Percentiles rank a stretch among this genome's conserved stretches.
These are phyloP conservation scores for Solanum hybrid DNA, from an alignment of 305 asterid species.

Conservation along the genomic window DNA sequence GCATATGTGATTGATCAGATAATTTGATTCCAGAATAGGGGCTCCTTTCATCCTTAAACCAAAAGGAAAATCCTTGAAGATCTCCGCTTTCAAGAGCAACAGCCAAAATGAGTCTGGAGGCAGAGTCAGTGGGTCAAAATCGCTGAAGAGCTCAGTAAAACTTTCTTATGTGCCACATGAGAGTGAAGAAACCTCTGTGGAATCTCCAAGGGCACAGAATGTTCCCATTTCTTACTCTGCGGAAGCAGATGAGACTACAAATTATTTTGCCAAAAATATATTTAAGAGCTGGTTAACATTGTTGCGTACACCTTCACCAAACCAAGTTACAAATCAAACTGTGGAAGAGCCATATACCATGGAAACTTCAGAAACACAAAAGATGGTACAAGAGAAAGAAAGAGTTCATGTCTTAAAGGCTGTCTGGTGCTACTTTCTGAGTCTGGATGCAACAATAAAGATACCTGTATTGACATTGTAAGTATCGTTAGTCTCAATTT, in stretches of 20 bases:
- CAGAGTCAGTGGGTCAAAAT: conserved; percentile 51
- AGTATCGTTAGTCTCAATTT: conserved; percentile 16
- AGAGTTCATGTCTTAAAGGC: conserved; percentile 30
- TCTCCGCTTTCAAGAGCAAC: conserved; percentile 75
- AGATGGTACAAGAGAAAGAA: conserved; percentile 29
- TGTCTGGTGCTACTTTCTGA: conserved; percentile 45
- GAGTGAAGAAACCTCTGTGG: conserved; percentile 47
- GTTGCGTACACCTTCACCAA: conserved; percentile 40
- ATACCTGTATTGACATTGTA: conserved; percentile 68
- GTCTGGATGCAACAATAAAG: conserved; percentile 62
- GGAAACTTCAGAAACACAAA: conserved; percentile 30
- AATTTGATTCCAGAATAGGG: conserved; percentile 42
- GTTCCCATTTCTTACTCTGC: conserved; percentile 44
- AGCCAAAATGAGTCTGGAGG: conserved; percentile 48
- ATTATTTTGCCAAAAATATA: conserved; percentile 53
- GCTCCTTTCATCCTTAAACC: conserved; percentile 40
- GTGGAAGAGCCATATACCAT: conserved; percentile 34
- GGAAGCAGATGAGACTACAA: conserved; percentile 36
- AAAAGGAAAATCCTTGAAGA: conserved; percentile 40
- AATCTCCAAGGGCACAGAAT: conserved; percentile 46
- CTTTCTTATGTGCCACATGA: conserved; percentile 63
- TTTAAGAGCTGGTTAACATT: conserved; percentile 71
- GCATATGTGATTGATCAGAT: conserved; percentile 18
- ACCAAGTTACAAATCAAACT: conserved; percentile 28
- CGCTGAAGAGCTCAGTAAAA: conserved; percentile 42